Evolutionary conservation across 345 rosid species (phyloP).

Genomic region (Draba incana): DNA sequence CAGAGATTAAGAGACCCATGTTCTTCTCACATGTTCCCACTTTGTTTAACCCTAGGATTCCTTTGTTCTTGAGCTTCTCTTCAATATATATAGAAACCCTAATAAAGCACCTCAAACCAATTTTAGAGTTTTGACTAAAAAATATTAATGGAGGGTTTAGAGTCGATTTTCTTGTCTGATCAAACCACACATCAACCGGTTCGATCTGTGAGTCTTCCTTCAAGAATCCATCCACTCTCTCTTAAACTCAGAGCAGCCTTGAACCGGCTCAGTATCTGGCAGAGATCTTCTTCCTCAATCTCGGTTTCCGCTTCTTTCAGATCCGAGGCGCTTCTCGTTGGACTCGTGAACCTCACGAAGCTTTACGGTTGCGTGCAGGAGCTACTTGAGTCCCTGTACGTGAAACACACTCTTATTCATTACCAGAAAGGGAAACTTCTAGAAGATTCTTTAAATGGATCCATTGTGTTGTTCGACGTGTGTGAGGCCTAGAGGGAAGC

Average conservation of each 20-base stretch:
- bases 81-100: slow-evolving; percentile 26
- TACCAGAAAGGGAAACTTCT: slow-evolving; percentile 35
- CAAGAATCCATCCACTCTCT: slow-evolving; percentile 50
- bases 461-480: slow-evolving; percentile 46
- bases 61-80: slow-evolving; percentile 14
- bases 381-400: slow-evolving; percentile 42
- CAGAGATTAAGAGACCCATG: slow-evolving; percentile 32
- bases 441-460: slow-evolving; percentile 47
- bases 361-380: slow-evolving; percentile 47
- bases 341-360: slow-evolving; percentile 47
- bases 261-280: slow-evolving; percentile 42
- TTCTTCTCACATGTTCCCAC: slow-evolving; percentile 35
- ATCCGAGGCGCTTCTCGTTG: slow-evolving; percentile 42
- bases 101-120: slow-evolving; percentile 10
- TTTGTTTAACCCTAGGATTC: slow-evolving; percentile 1
- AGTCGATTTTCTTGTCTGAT: background rate
- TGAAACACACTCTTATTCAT: slow-evolving; percentile 32
- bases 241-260: slow-evolving; percentile 46
- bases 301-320: slow-evolving; percentile 35
- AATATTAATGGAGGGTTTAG: slow-evolving; percentile 11
- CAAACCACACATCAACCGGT: slow-evolving; percentile 37
- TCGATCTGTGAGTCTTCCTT: slow-evolving; percentile 54
- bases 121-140: background rate
- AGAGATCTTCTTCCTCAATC: slow-evolving; percentile 31
- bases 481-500: slow-evolving; percentile 46